Evolutionary conservation across 2,329 filamentous ascomycete species (phyloP).

Genomic region (Akanthomyces uredinophilus): DNA sequence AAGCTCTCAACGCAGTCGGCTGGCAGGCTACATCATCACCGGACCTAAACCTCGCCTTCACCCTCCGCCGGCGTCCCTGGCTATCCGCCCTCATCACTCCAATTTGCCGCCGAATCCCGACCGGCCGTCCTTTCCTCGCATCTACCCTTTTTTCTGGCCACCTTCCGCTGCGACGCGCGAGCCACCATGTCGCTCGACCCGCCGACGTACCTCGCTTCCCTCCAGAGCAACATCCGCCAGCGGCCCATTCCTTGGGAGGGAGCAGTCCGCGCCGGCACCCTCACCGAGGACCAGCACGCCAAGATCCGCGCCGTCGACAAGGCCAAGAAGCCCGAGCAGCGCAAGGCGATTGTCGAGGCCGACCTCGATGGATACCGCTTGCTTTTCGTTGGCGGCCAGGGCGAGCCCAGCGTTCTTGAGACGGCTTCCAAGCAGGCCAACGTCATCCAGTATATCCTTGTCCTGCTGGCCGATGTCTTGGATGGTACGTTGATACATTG

Average conservation of each 20-base stretch:
- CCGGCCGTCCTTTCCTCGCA: conserved; percentile 7
- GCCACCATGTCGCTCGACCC: conserved; percentile 80
- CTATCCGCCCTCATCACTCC: conserved; percentile 13
- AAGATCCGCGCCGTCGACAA: conserved; percentile 97
- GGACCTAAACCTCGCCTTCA: conserved; percentile 21
- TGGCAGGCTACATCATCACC: conserved; percentile 28
- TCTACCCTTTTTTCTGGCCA: conserved; percentile 1
- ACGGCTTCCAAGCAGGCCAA: conserved; percentile 79
- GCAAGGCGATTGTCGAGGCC: conserved; percentile 72
- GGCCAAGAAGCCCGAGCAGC: conserved; percentile 78
- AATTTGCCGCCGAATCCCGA: conserved; percentile 12
- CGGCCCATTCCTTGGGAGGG: conserved; percentile 97
- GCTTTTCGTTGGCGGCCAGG: conserved; percentile 73
- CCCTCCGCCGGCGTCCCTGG: conserved; percentile 13
- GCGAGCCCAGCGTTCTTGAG: conserved; percentile 69
- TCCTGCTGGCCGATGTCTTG: conserved; percentile 80
- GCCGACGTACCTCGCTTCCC: conserved; percentile 75
- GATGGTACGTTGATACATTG: conserved; percentile 55
- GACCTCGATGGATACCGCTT: conserved; percentile 75
- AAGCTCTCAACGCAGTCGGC: neutral
- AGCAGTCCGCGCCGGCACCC: conserved; percentile 84
- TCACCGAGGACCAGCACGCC: conserved; percentile 88
- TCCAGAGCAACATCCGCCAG: conserved; percentile 95
- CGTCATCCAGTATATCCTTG: conserved; percentile 91
- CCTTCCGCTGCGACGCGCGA: conserved; percentile 20